Conservation (phyloP, 176 grass and related monocot species). For the Cymbopogon citratus region DNA sequence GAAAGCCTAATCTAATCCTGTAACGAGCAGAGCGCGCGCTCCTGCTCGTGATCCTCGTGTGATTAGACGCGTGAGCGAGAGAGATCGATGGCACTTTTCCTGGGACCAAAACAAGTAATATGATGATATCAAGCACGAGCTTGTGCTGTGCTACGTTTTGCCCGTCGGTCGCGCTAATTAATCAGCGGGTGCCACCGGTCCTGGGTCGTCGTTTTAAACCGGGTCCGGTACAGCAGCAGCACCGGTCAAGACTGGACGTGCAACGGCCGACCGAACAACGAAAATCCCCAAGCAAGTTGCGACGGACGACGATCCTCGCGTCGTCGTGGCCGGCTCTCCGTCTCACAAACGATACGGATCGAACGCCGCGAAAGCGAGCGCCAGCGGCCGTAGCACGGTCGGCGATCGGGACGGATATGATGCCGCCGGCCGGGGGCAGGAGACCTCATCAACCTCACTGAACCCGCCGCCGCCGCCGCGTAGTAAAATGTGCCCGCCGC, state of each 20-base stretch:
- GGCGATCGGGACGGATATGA: slow-evolving; percentile 5
- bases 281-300: background rate
- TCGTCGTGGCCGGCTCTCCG: background rate
- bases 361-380: slow-evolving; percentile 10
- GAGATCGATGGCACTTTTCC: too few relatives aligned
- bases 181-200: background rate
- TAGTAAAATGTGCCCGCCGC: background rate
- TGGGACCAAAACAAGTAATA: background rate
- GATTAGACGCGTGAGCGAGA: background rate
- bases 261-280: background rate
- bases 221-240: background rate
- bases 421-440: too few relatives aligned
- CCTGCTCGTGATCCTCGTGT: background rate
- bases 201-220: background rate
- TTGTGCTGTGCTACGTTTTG: background rate
- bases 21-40: too few relatives aligned
- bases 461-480: too few relatives aligned
- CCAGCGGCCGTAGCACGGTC: background rate
- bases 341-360: background rate
- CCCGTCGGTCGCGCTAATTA: background rate
- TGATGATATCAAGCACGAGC: background rate
- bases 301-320: background rate
- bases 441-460: too few relatives aligned
- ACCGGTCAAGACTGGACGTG: slow-evolving; percentile 24
- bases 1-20: background rate